A percentile compares a stretch with the other conserved stretches of the same genome.
These are phyloP conservation scores for Trypanosoma avium DNA, from an alignment of 208 protist genomes.

Conservation along the genomic window DNA sequence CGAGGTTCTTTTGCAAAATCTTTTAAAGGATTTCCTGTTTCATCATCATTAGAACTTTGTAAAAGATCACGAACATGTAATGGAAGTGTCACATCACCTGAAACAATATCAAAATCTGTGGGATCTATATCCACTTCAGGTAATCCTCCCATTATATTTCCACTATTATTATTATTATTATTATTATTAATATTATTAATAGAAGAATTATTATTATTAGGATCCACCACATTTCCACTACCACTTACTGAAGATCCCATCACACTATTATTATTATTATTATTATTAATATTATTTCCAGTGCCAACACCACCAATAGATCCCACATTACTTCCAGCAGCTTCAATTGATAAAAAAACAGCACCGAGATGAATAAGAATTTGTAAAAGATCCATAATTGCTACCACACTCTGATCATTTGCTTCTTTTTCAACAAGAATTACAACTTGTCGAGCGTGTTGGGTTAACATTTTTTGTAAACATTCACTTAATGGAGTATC, in stretches of 20 bases:
- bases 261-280: constrained; percentile 1
- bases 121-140: constrained; percentile 12
- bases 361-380: constrained; percentile 82
- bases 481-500: constrained; percentile 70
- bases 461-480: constrained; percentile 53
- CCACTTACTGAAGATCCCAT: neutral
- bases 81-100: constrained; percentile 49
- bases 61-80: constrained; percentile 55
- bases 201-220: neutral
- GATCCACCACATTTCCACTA: neutral
- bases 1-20: constrained; percentile 36
- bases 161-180: too few relatives aligned
- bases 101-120: constrained; percentile 15
- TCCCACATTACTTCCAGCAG: constrained; percentile 21
- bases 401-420: constrained; percentile 55
- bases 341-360: constrained; percentile 77
- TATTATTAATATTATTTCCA: neutral
- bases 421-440: constrained; percentile 74
- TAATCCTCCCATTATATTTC: too few relatives aligned
- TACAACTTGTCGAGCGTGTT: constrained; percentile 61
- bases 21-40: constrained; percentile 18
- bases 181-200: neutral
- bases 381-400: constrained; percentile 79
- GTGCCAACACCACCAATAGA: constrained; percentile 9
- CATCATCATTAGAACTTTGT: constrained; percentile 27